Conservation (phyloP, 768 basidiomycete species). For the Xerocomellus intermedius region DNA sequence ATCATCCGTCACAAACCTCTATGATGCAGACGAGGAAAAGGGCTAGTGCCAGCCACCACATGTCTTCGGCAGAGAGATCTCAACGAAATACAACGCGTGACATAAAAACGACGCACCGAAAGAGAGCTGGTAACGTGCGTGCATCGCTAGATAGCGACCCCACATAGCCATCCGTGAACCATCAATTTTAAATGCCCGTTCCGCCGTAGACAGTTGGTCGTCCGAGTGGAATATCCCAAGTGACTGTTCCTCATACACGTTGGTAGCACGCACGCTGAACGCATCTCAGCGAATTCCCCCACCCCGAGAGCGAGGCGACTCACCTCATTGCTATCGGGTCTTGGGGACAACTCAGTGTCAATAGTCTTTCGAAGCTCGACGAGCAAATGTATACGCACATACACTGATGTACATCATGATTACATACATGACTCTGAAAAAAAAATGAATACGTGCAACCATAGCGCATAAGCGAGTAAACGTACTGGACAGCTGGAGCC, state of each 20-base stretch:
- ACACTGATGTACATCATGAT: slow-evolving; percentile 94
- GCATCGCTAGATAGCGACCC: slow-evolving; percentile 77
- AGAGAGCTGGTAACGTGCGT: slow-evolving; percentile 84
- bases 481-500: slow-evolving; percentile 87
- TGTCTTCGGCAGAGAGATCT: slow-evolving; percentile 53
- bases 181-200: slow-evolving; percentile 39
- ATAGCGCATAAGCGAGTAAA: slow-evolving; percentile 5
- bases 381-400: slow-evolving; percentile 47
- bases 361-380: neutral
- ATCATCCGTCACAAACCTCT: slow-evolving; percentile 54
- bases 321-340: slow-evolving; percentile 83
- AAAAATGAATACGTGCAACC: neutral
- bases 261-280: slow-evolving; percentile 81
- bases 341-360: slow-evolving; percentile 25
- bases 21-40: slow-evolving; percentile 91
- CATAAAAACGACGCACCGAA: slow-evolving; percentile 57
- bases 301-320: neutral
- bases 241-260: slow-evolving; percentile 92
- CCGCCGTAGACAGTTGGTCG: slow-evolving; percentile 48
- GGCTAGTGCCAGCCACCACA: slow-evolving; percentile 92
- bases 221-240: slow-evolving; percentile 70
- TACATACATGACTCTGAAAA: slow-evolving; percentile 71
- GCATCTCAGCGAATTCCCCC: neutral
- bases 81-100: neutral
- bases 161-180: slow-evolving; percentile 61